Evolutionary conservation across 1,139 yeast genomes (phyloP).

Genomic region (Meyerozyma guilliermondii): DNA sequence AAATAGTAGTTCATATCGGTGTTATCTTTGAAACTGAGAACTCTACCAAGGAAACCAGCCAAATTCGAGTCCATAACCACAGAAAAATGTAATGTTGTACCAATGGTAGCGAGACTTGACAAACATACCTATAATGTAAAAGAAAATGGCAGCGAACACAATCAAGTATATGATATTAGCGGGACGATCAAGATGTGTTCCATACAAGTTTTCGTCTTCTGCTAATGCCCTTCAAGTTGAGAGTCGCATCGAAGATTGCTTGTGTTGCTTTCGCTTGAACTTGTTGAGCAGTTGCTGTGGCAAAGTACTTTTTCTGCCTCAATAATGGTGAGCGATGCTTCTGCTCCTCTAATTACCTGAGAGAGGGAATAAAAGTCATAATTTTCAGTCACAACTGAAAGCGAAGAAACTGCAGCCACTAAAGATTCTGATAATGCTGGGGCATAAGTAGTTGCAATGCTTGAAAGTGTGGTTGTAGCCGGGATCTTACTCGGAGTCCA

Average conservation of each 20-base stretch:
- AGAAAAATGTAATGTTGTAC: conserved; percentile 59
- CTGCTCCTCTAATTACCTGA: conserved; percentile 28
- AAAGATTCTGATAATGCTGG: conserved; percentile 13
- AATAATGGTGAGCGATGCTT: conserved; percentile 32
- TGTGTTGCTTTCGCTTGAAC: conserved; percentile 27
- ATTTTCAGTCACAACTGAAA: conserved; percentile 10
- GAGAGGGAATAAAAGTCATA: conserved; percentile 16
- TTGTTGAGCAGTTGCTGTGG: conserved; percentile 31
- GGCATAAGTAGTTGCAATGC: conserved; percentile 18
- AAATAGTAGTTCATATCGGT: conserved; percentile 44
- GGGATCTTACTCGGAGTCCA: conserved; percentile 24
- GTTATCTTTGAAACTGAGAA: conserved; percentile 36
- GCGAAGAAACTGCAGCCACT: conserved; percentile 13
- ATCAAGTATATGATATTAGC: conserved; percentile 29
- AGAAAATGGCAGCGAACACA: conserved; percentile 20
- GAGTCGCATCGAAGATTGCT: conserved; percentile 25
- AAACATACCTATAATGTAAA: conserved; percentile 20
- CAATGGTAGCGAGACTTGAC: conserved; percentile 59
- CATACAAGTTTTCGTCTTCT: conserved; percentile 23
- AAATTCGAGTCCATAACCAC: conserved; percentile 61
- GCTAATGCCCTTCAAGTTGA: conserved; percentile 27
- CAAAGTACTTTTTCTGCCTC: conserved; percentile 30
- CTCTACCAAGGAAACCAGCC: conserved; percentile 69
- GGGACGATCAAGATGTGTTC: conserved; percentile 17
- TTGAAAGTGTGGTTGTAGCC: conserved; percentile 14